A percentile compares a stretch with the other conserved stretches of the same genome.
Evolutionary conservation across 2,329 filamentous ascomycete species (phyloP).

Genomic region (Hymenoscyphus salicellus): DNA sequence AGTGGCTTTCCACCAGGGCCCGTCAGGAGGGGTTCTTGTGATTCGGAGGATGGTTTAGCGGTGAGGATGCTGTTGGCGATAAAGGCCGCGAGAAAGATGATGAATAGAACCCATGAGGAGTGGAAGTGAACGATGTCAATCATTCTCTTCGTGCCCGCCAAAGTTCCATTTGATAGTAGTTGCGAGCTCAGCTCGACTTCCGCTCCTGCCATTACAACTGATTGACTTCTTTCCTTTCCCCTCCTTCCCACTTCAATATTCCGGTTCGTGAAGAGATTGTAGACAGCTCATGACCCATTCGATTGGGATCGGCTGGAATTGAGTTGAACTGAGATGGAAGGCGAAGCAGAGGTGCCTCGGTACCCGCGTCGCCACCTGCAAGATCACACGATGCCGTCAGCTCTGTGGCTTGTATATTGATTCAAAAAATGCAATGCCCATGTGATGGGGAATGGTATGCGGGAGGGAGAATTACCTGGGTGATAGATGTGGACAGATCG

Average conservation of each 20-base stretch:
- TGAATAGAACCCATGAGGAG: constrained; percentile 62
- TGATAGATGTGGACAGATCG: background rate
- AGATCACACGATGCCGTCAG: constrained; percentile 31
- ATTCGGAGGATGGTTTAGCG: constrained; percentile 40
- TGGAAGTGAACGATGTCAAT: constrained; percentile 39
- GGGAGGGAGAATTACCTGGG: background rate
- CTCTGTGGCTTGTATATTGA: constrained; percentile 24
- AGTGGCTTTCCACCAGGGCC: constrained; percentile 90
- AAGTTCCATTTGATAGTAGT: constrained; percentile 19
- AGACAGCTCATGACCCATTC: constrained; percentile 33
- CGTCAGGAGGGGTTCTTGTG: constrained; percentile 44
- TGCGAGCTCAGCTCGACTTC: constrained; percentile 27
- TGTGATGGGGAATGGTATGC: constrained; percentile 17
- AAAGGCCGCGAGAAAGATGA: constrained; percentile 63
- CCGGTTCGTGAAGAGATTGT: constrained; percentile 25
- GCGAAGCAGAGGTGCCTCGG: constrained; percentile 27
- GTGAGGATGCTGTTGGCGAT: constrained; percentile 57
- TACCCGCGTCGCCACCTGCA: constrained; percentile 27
- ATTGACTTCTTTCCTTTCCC: constrained; percentile 22
- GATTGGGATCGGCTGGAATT: constrained; percentile 22
- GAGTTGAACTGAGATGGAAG: constrained; percentile 12
- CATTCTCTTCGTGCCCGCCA: constrained; percentile 16
- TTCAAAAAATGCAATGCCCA: constrained; percentile 17
- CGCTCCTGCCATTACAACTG: constrained; percentile 34
- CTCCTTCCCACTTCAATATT: constrained; percentile 34